Evolutionary conservation across 371 early-diverging fungal species (phyloP).

Genomic region (Capillidium heterosporum): DNA sequence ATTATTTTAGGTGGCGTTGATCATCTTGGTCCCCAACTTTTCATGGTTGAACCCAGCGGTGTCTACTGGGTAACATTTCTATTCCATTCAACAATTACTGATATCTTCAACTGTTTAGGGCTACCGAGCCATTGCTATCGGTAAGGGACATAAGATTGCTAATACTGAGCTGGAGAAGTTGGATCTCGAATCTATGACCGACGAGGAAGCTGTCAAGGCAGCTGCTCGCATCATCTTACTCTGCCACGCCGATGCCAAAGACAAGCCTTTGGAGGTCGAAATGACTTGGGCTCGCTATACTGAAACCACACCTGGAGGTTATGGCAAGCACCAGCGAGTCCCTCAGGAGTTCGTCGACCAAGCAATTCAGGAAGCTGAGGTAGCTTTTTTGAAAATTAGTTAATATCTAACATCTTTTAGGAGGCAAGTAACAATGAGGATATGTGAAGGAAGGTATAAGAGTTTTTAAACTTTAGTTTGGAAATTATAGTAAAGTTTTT

Average conservation of each 20-base stretch:
- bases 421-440: neutral
- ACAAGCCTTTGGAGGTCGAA: constrained; percentile 94
- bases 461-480: neutral
- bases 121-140: constrained; percentile 84
- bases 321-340: constrained; percentile 56
- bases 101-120: constrained; percentile 28
- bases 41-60: constrained; percentile 94
- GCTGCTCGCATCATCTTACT: constrained; percentile 89
- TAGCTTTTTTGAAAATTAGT: constrained; percentile 7
- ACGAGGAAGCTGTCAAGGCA: constrained; percentile 79
- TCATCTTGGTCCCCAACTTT: constrained; percentile 66
- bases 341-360: constrained; percentile 75
- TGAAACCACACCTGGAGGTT: constrained; percentile 29
- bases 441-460: neutral
- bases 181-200: constrained; percentile 64
- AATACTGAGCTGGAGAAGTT: constrained; percentile 95
- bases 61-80: constrained; percentile 58
- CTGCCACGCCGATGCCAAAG: constrained; percentile 92
- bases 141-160: constrained; percentile 92
- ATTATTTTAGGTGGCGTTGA: constrained; percentile 69
- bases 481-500: no score
- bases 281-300: constrained; percentile 78
- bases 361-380: constrained; percentile 71
- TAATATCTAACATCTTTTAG: neutral
- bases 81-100: neutral